Percentiles rank a stretch among this genome's conserved stretches.
These are phyloP conservation scores for Ceratobasidium sp. DNA, from an alignment of 1,284 basidiomycete species.

Conservation along the genomic window DNA sequence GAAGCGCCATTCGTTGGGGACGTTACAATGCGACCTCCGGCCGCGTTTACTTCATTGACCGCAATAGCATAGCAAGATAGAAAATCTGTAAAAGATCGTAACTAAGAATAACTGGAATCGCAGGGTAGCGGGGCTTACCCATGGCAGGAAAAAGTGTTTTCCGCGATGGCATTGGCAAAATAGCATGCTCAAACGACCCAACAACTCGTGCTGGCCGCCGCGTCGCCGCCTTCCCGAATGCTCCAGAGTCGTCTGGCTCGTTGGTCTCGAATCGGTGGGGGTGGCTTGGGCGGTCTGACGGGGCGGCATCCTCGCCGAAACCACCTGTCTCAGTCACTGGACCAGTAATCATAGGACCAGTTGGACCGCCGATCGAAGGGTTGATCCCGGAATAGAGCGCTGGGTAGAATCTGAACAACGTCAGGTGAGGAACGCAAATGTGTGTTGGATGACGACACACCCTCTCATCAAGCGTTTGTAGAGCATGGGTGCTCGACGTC, in stretches of 20 bases:
- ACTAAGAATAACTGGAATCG: background rate
- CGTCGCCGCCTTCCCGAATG: constrained; percentile 26
- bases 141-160: constrained; percentile 90
- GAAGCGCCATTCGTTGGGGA: constrained; percentile 90
- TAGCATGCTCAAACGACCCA: constrained; percentile 81
- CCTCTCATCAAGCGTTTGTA: constrained; percentile 90
- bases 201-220: constrained; percentile 58
- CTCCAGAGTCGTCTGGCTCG: constrained; percentile 21
- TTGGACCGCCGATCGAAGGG: constrained; percentile 34
- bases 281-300: constrained; percentile 18
- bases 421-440: background rate
- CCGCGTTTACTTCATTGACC: constrained; percentile 78
- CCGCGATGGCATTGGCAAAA: constrained; percentile 84
- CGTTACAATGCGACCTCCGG: constrained; percentile 92
- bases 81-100: constrained; percentile 65
- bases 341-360: background rate
- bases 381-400: constrained; percentile 48
- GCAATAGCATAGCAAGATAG: constrained; percentile 92
- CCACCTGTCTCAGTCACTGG: constrained; percentile 2
- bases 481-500: constrained; percentile 82
- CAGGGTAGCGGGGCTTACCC: constrained; percentile 39
- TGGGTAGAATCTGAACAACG: constrained; percentile 67
- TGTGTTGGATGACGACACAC: constrained; percentile 51
- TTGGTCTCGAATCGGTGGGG: constrained; percentile 38
- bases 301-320: constrained; percentile 11